Evolutionary conservation across 352 stramenopile genomes (phyloP).

Genomic region (Globisporangium rhizosaccharum): DNA sequence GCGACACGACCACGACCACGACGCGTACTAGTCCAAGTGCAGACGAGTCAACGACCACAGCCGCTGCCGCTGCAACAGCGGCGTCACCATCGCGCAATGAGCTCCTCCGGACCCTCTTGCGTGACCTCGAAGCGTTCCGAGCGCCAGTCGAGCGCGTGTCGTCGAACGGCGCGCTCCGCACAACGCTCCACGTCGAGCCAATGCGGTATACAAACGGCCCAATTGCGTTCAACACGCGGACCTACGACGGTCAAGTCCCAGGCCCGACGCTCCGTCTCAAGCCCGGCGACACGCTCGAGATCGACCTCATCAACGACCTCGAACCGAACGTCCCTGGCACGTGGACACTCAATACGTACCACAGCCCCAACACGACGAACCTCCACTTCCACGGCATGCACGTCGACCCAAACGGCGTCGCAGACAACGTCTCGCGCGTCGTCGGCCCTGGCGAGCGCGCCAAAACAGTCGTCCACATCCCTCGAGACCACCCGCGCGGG

Average conservation of each 20-base stretch:
- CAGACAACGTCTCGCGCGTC: conserved; percentile 71
- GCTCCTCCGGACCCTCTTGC: conserved; percentile 19
- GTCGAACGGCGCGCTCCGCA: conserved; percentile 55
- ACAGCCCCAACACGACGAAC: conserved; percentile 74
- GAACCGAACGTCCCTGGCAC: conserved; percentile 26
- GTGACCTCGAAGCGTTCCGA: conserved; percentile 30
- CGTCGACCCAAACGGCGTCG: conserved; percentile 69
- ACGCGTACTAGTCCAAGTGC: background rate
- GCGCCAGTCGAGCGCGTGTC: conserved; percentile 32
- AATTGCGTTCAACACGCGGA: conserved; percentile 67
- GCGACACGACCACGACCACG: background rate
- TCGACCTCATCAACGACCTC: conserved; percentile 56
- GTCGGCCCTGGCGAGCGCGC: conserved; percentile 43
- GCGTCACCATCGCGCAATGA: background rate
- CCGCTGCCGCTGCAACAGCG: background rate
- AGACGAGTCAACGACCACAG: background rate
- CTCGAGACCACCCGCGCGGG: conserved; percentile 54
- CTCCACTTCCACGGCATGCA: conserved; percentile 83
- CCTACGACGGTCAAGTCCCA: conserved; percentile 54
- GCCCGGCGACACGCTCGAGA: conserved; percentile 55
- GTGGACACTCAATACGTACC: conserved; percentile 54
- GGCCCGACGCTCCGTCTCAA: conserved; percentile 56
- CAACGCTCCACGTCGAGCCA: conserved; percentile 38
- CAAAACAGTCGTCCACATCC: conserved; percentile 48
- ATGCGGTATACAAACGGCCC: conserved; percentile 42